Evolutionary conservation across 1,139 yeast species (phyloP), one percentile per base, ranked within the genome.

Genomic region (Geotrichum citri-aurantii): DNA sequence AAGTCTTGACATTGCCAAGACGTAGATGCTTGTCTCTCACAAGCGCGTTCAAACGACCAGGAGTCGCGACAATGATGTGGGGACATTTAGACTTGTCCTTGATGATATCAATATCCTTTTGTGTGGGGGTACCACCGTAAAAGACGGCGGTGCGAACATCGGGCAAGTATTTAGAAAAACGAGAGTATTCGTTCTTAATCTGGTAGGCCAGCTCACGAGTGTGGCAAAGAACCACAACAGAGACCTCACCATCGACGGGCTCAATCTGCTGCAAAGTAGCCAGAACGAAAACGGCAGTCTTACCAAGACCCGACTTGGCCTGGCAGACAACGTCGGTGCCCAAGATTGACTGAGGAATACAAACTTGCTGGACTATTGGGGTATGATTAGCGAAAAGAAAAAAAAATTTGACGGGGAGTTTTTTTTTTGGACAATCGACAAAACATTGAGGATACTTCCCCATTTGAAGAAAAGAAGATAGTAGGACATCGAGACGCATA

Each of bases 281-380:
- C 71, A 93, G 81, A 61, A 93, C 98, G 69, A 93, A 93, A 62
- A 93, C 99, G 56, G 99, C 99, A 61, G 99, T 93, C 77, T 93
- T 93, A 85, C 99, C 99, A 68, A 93, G 82, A 86, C 99, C 99
- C 54, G 99, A 93, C 81, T 93, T 93, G 75, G 99, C 99, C 80
- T 93, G 99, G 79, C 99, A 93, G 67, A 93, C 79, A 62, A 93
- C 98, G 73, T 93, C 99, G 64, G 97, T 92, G 73, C 99, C 99
- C 70, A 93, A 87, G 71, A 93, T 91, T 60, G 98, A 89, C 79
- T 93, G 99, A 61, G 99, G 99, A 71, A 93, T 93, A 78, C 97
- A 90, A 69, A 91, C 95, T 80, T 93, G 99, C 80, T 93, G 99
- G 67, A 93, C 99, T 87, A 57, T 42, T 26, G 53, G 37, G 37